Evolutionary conservation across 805 yeast genomes (phyloP), one percentile per base, ranked within the genome.

Genomic region (Deakozyma indianensis): DNA sequence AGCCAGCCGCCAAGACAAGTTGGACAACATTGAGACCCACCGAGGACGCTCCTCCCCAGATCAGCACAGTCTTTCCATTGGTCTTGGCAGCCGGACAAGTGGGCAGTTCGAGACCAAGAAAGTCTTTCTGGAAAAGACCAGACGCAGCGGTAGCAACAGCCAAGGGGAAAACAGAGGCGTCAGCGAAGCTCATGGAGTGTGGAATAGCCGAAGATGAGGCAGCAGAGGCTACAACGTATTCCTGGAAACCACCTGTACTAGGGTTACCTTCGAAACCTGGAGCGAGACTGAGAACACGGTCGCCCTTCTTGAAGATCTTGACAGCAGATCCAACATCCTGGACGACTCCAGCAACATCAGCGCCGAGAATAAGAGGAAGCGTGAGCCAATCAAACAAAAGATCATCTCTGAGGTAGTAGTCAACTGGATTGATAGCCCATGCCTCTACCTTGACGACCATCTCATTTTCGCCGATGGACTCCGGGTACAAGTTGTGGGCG

Each of bases 1-100:
- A 66, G 7, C 70, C 73, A 22, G 71, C 49, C 18, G 63, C 52
- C 51, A 72, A 73, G 16, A 79, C 80, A 40, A 78, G 49, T 64
- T 80, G 86, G 47, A 78, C 68, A 9, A 75, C 74, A 20, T 65
- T 43, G 41, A 65, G 64, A 29, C 83, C 84, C 18, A 77, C 67
- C 21, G 79, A 70, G 7, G 83, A 70, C 11, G 83, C 74, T 52
- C 81, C 86, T 9, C 38, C 38, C 38, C 38, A 32, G 9, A 32
- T 20, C 9, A 32, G 38, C 4, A 32, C 18, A 20, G 38, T 32
- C 18, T 32, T 32, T 9, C 38, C 38, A n/a, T n/a, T 9, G 16
- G 38, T 14, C 38, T 32, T 32, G 5, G 38, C 38, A 7, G 7
- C 38, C 11, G 16, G 7, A n/a, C n/a, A n/a, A 5, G 9, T 32